Conservation (phyloP, 2,329 filamentous ascomycete genomes). For the Fusarium caatingaense region DNA sequence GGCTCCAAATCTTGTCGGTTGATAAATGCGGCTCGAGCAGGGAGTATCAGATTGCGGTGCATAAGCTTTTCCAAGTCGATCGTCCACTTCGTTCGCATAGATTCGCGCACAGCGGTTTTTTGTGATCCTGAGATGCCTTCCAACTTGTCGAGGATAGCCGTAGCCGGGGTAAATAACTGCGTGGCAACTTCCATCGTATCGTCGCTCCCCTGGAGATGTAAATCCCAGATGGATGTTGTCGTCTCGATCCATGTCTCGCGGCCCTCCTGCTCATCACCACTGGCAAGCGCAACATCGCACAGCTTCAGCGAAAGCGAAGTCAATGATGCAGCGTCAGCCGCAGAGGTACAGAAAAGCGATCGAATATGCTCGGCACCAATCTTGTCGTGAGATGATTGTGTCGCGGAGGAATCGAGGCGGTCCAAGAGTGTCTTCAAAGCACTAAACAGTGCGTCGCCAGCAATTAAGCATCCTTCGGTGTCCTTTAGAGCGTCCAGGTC, state of each 20-base stretch:
- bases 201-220: slow-evolving; percentile 62
- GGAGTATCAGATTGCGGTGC: slow-evolving; percentile 63
- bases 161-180: slow-evolving; percentile 56
- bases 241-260: slow-evolving; percentile 61
- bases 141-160: slow-evolving; percentile 56
- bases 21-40: slow-evolving; percentile 61
- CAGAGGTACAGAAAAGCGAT: slow-evolving; percentile 65
- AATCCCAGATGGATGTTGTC: slow-evolving; percentile 62
- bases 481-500: slow-evolving; percentile 56
- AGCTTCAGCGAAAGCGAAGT: slow-evolving; percentile 59
- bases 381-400: slow-evolving; percentile 55
- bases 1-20: slow-evolving; percentile 56
- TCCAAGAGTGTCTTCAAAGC: slow-evolving; percentile 60
- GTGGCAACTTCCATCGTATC: slow-evolving; percentile 63
- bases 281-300: slow-evolving; percentile 55
- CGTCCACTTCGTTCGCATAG: slow-evolving; percentile 54
- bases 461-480: slow-evolving; percentile 56
- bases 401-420: slow-evolving; percentile 54
- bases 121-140: slow-evolving; percentile 46
- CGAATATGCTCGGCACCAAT: slow-evolving; percentile 70
- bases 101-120: slow-evolving; percentile 20
- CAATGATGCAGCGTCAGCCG: slow-evolving; percentile 59
- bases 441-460: slow-evolving; percentile 61
- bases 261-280: slow-evolving; percentile 51
- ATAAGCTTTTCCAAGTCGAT: slow-evolving; percentile 61